Base-by-base conservation (phyloP, 805 yeast species). In the Sugiyamaella marilandica region DNA sequence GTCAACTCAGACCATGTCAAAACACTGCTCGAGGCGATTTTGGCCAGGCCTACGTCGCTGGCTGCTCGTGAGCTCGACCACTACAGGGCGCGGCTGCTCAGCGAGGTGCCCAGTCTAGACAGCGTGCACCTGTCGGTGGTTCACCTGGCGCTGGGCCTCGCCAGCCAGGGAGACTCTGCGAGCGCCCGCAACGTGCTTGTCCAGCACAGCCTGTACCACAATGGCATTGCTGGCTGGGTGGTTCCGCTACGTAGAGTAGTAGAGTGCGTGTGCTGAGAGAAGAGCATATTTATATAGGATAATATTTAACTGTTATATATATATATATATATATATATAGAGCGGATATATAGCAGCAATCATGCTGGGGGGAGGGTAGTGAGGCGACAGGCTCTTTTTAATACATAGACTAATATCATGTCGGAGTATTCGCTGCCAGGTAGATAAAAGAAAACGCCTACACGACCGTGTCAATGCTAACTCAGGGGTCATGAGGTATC, bases 221-320 rank as follows among this genome's bases (percentile, higher is more conserved):
- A 74, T 41, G 82, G 85, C 0, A 78, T 80, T 10, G 73, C 81
- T 49, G 66, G 69, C 21, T 86, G 95, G 95, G 80, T 86, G 55
- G 74, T 80, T 24, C 85, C 91, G 2, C 70, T 86, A 50, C 75
- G 83, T 48, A 82, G 82, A 62, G 65, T 84, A 2, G 59, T 80
- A 13, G 80, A 78, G 36, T 37, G 24, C 24, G 24, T 32, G 32
- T 44, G 21, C 16, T 29, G 32, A 39, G 2, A 24, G 24, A 13
- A 19, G 14, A 8, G 14, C 33, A 33, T 39, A 50, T n/a, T 45
- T 24, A 31, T 31, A 13, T 18, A 32, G n/a, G n/a, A n/a, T n/a
- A n/a, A 10, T 11, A 31, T 45, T 10, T 31, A 10, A 29, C 32
- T 10, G 5, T 13, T 39, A 39, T 39, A 39, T 10, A 39, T 39